Conservation (phyloP, 2,329 filamentous ascomycete species). For the Colletotrichum kahawae region DNA sequence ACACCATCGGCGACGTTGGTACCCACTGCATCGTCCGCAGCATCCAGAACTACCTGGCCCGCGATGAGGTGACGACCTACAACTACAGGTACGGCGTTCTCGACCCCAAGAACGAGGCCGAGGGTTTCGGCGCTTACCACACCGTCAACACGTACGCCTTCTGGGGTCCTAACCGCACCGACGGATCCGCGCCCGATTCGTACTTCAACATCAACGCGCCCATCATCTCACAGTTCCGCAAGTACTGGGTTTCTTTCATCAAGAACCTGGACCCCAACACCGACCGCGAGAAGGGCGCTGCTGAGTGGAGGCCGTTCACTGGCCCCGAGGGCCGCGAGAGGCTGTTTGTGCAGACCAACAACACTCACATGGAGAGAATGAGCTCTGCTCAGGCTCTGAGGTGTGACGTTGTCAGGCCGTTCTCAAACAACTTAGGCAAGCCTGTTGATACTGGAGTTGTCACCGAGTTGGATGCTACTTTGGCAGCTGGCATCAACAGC, state of each 20-base stretch:
- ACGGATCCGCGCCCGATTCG: constrained; percentile 52
- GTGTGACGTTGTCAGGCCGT: constrained; percentile 10
- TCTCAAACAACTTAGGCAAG: constrained; percentile 18
- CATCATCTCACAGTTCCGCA: constrained; percentile 67
- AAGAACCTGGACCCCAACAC: constrained; percentile 68
- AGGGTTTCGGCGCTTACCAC: constrained; percentile 69
- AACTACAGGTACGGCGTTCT: constrained; percentile 75
- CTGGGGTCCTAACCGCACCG: constrained; percentile 66
- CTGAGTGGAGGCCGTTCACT: constrained; percentile 56
- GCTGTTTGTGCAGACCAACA: constrained; percentile 46
- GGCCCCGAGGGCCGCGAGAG: constrained; percentile 32
- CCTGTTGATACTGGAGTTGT: constrained; percentile 10
- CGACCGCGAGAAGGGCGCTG: constrained; percentile 47
- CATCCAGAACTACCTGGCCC: constrained; percentile 31
- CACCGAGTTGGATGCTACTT: constrained; percentile 11
- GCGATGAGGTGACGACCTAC: constrained; percentile 51
- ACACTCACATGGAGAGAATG: constrained; percentile 47
- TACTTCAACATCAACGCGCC: constrained; percentile 61
- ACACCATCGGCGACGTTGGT: constrained; percentile 39
- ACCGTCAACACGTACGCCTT: constrained; percentile 71
- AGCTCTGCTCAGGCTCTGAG: constrained; percentile 18
- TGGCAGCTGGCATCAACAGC: constrained; percentile 15
- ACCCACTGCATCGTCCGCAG: constrained; percentile 40
- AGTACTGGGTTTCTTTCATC: constrained; percentile 79
- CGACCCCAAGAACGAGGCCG: constrained; percentile 55